phyloP scores from a whole-genome alignment of 257 asterid species.

The Leonotis leonurus region DNA sequence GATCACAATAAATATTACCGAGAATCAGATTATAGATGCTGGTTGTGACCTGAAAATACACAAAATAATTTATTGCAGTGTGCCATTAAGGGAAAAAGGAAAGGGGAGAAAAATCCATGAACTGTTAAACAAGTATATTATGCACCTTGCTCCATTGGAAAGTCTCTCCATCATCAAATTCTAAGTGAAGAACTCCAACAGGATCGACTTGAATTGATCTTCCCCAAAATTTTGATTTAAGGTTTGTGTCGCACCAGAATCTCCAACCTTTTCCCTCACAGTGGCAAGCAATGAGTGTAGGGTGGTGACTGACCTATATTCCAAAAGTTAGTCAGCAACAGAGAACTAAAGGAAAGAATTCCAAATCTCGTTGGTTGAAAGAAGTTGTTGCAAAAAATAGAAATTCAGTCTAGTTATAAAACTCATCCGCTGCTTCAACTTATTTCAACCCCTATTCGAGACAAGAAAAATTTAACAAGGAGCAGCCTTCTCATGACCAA shows the following conservation, averaged over 20 bases:
- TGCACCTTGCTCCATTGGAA: constrained; percentile 94
- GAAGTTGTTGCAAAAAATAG: not conserved
- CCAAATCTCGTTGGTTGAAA: too few relatives aligned
- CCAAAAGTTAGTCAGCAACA: constrained; percentile 20
- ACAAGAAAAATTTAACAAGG: not conserved
- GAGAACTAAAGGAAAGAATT: not conserved
- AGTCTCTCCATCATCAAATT: constrained; percentile 90
- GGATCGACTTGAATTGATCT: constrained; percentile 94
- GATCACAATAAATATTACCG: constrained; percentile 88
- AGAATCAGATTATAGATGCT: constrained; percentile 81
- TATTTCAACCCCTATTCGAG: too few relatives aligned
- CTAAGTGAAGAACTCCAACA: constrained; percentile 69
- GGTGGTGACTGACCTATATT: constrained; percentile 94
- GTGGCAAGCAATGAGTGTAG: constrained; percentile 94
- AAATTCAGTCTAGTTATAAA: not conserved
- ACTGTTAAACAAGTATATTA: not conserved
- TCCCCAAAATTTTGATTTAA: constrained; percentile 95
- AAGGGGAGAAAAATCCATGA: not conserved
- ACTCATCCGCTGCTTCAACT: not conserved
- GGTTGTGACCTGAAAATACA: constrained; percentile 68
- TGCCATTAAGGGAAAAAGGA: not conserved
- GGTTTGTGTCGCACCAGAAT: constrained; percentile 88
- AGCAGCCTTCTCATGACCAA: not conserved
- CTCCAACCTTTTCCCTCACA: constrained; percentile 97
- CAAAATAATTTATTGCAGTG: not conserved